Base-by-base conservation (phyloP, 2,329 filamentous ascomycete species). In the Penicillium sp. region DNA sequence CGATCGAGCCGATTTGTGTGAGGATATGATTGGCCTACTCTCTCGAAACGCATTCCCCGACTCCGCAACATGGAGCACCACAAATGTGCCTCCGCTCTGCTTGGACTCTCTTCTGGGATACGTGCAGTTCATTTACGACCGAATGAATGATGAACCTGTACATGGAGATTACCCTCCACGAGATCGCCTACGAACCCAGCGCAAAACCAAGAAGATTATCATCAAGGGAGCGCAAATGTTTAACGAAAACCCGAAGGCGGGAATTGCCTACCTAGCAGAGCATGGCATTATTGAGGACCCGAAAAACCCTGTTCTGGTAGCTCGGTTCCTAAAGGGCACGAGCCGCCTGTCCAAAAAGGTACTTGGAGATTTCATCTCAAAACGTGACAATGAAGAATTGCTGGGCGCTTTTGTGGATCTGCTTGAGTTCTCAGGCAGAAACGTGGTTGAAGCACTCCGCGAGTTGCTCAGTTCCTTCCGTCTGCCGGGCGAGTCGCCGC, bases 41-140 rank as follows among this genome's bases (percentile, higher is more conserved):
- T 93, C 95, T 21, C 86, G 95, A 57, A 99, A 97, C 72, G 95
- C 95, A 2, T 90, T 99, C 63, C 96, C 95, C 0, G 95, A 99
- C 73, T 96, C 95, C 9, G 95, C 93, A 6, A 97, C 93, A 6
- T 99, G 95, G 95, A 99, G 96, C 73, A 99, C 95, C 11, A 97
- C 93, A 5, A 99, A 96, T 71, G 96, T 99, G 1, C 95, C 95
- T 16, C 95, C 95, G 0, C 79, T 99, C 3, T 99, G 95, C 68
- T 81, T 99, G 22, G 95, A 99, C 76, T 92, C 95, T 10, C 80
- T 99, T 11, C 81, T 99, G 24, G 88, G 91, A 16, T 98, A 93
- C 67, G 86, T 99, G 33, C 93, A 97, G 69, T 96, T 91, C 63
- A 89, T 99, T 63, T 90, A 91, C 1, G 92, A 96, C 71, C 85